Conservation (phyloP, 805 yeast species). For the Saccharomyces paradoxus region DNA sequence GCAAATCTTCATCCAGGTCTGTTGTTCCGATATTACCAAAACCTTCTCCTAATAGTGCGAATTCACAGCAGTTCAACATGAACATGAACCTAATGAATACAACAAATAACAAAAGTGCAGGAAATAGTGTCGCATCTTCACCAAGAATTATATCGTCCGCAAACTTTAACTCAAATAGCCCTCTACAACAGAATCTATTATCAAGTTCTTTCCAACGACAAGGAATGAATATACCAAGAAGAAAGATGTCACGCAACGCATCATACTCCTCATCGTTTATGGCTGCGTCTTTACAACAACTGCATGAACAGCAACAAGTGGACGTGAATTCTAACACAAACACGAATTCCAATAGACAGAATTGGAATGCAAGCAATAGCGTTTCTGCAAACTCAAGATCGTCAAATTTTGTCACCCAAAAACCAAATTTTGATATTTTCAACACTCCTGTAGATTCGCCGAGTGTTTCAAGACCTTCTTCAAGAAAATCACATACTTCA, state of each 20-base stretch:
- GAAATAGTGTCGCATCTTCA: constrained; percentile 26
- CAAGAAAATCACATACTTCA: constrained; percentile 26
- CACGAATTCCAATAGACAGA: not conserved
- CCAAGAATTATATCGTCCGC: constrained; percentile 16
- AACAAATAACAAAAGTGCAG: constrained; percentile 10
- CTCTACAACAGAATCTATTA: constrained; percentile 15
- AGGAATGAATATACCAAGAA: constrained; percentile 24
- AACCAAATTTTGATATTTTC: constrained; percentile 15
- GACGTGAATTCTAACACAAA: constrained; percentile 10
- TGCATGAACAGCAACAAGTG: constrained; percentile 14
- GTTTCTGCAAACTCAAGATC: constrained; percentile 12
- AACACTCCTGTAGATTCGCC: constrained; percentile 12
- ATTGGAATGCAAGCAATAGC: not conserved
- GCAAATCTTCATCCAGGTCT: constrained; percentile 25
- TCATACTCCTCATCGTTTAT: constrained; percentile 27
- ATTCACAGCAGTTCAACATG: not conserved
- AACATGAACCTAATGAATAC: constrained; percentile 4
- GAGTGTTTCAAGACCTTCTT: constrained; percentile 8
- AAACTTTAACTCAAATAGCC: constrained; percentile 11
- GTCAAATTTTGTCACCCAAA: constrained; percentile 10
- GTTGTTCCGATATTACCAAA: constrained; percentile 31
- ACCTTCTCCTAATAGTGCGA: constrained; percentile 18
- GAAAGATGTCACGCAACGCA: constrained; percentile 24
- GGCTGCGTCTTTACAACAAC: constrained; percentile 24
- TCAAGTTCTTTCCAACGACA: constrained; percentile 21